A percentile compares a stretch with the other conserved stretches of the same genome.
Evolutionary conservation across 1,284 basidiomycete genomes (phyloP).

Genomic region (Ceraceosorus guamensis): DNA sequence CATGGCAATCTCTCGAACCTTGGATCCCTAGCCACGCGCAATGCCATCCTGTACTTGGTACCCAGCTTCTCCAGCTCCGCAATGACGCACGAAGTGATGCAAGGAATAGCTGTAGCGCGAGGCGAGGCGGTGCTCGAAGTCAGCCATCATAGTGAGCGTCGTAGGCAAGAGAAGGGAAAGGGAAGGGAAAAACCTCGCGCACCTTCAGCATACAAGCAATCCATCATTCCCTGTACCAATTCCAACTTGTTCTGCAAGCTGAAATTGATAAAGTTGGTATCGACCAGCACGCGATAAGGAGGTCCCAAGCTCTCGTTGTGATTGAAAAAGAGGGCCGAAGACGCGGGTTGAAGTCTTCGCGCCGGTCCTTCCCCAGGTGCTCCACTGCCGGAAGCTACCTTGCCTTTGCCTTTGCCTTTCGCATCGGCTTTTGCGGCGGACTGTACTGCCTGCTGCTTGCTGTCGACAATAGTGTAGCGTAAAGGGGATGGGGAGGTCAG

Average conservation of each 20-base stretch:
- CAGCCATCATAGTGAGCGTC: too few species aligned
- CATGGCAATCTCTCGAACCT: constrained; percentile 89
- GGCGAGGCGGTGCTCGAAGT: not conserved
- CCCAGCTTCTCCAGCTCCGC: constrained; percentile 96
- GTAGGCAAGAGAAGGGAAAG: too few species aligned
- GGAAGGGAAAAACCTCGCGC: constrained; percentile 33
- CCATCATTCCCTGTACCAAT: constrained; percentile 96
- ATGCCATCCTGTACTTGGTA: constrained; percentile 85
- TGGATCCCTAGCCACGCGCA: constrained; percentile 93
- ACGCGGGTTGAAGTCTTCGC: constrained; percentile 42
- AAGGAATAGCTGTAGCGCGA: constrained; percentile 72
- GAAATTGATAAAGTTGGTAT: constrained; percentile 99
- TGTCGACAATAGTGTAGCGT: constrained; percentile 17
- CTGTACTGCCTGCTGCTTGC: constrained; percentile 50
- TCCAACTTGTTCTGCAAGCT: constrained; percentile 97
- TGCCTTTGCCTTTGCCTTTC: constrained; percentile 51
- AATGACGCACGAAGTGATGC: constrained; percentile 96
- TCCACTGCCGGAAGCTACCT: constrained; percentile 8
- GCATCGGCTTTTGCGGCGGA: constrained; percentile 51
- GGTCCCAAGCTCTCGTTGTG: constrained; percentile 95
- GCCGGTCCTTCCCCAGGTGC: constrained; percentile 17
- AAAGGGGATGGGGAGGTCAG: not conserved
- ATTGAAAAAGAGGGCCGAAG: constrained; percentile 84
- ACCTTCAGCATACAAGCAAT: constrained; percentile 99
- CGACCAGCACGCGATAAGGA: constrained; percentile 92